Base-by-base conservation (phyloP, 2,329 filamentous ascomycete genomes). In the Aspergillus luchuensis region DNA sequence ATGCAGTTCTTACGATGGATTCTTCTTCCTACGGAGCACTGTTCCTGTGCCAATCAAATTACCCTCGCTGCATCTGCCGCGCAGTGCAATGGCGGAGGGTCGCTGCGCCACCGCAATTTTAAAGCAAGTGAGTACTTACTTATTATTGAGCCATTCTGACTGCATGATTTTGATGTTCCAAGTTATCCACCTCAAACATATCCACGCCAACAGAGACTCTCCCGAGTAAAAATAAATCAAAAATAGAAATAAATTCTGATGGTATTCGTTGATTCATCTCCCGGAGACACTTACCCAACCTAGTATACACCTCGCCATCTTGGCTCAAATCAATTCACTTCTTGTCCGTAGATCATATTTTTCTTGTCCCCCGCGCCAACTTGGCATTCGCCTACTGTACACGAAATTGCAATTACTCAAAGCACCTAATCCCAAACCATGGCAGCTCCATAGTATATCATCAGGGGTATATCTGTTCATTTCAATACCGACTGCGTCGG, bases 401-500 rank as follows among this genome's bases (percentile, higher is more conserved):
- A 50, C 15, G 47, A 50, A 50, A 50, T 50, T 50, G 47, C 47
- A 50, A 50, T 30, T 17, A 28, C 25, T 17, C 47, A 21, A 10
- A n/a, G 45, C 11, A 45, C 41, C 41, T 45, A 45, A 45, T 45
- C 41, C 41, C 41, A 45, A 45, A 45, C 21, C 45, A 13, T 28
- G 45, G 45, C 21, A 25, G 45, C n/a, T 17, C 45, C 23, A 25
- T 17, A 50, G 47, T 28, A 28, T 50, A 33, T 49, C 53, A 45
- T 39, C 50, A 53, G 30, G 30, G 30, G 50, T 53, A 30, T 33
- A 21, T 36, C 28, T 17, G 30, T 23, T 36, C n/a, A n/a, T n/a
- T 21, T 62, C 41, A 66, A 57, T 57, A 56, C n/a, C 48, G 57
- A 19, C 56, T 59, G 50, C 50, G 53, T 28, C 61, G 59, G 43